Evolutionary conservation across 2,329 filamentous ascomycete genomes (phyloP), one percentile per base, ranked within the genome.

Genomic region (Penicillium sp.): DNA sequence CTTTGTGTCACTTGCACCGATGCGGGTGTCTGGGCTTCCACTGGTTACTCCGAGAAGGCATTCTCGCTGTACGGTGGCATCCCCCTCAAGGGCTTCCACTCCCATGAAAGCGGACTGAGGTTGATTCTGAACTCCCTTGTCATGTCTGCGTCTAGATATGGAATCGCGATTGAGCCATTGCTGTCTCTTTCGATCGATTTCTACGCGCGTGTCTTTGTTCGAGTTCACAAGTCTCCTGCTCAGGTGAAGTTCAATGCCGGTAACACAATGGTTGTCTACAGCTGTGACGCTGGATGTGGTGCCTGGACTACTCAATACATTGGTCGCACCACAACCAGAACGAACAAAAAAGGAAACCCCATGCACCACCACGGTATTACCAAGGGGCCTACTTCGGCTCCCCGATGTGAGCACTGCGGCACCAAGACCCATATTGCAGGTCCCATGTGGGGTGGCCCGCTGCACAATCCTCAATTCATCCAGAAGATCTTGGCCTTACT

Each of bases 1-100:
- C 81, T 99, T 4, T 97, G 92, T 70, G 89, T 99, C 5, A 99
- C 94, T 1, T 99, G 94, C 74, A 99, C 94, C 0, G 94, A 99
- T 72, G 92, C 93, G 9, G 92, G 89, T 9, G 90, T 99, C 2
- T 99, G 92, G 83, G 93, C 93, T 1, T 96, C 93, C 0, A 89
- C 90, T 63, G 91, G 92, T 52, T 99, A 97, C 68, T 87, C 90
- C 2, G 94, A 99, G 72, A 99, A 99, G 78, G 85, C 91, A 3
- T 99, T 87, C 71, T 87, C 93, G 1, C 80, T 96, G n/a, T 99
- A 99, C 67, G 94, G 94, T 3, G 94, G 94, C 32, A 78, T 92
- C 14, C 91, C 94, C 0, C 77, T 93, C 56, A 96, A 96, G 75
- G 92, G 92, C 0, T 79, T 83, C 46, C 87, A 91, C 67, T 93